Conservation (phyloP, 140 eudicot genomes). For the Stevia rebaudiana region DNA sequence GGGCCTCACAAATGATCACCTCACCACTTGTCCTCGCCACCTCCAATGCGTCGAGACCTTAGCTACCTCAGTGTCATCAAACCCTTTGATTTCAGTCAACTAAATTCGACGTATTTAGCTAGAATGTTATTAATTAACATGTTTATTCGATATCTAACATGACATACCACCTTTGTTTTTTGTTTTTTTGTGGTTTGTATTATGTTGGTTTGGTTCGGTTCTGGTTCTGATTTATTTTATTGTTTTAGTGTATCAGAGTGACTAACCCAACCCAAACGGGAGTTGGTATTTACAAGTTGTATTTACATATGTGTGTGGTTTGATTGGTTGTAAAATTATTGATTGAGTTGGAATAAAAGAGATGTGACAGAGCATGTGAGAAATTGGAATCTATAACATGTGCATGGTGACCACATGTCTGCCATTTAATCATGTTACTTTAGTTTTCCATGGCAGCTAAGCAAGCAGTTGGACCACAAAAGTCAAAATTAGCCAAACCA, state of each 20-base stretch:
- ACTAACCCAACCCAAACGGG: slow-evolving; percentile 11
- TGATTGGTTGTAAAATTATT: slow-evolving; percentile 25
- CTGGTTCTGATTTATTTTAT: neutral
- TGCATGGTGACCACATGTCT: slow-evolving; percentile 40
- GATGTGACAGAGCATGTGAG: slow-evolving; percentile 37
- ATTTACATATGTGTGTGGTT: slow-evolving; percentile 19
- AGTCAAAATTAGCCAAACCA: slow-evolving; percentile 22
- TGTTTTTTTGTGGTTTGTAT: slow-evolving; percentile 28
- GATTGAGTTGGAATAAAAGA: slow-evolving; percentile 30
- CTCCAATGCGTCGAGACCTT: slow-evolving; percentile 35
- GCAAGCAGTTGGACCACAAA: slow-evolving; percentile 25
- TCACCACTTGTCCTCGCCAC: slow-evolving; percentile 64
- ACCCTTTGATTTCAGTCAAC: slow-evolving; percentile 3
- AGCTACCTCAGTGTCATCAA: slow-evolving; percentile 4
- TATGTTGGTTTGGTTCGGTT: slow-evolving; percentile 7
- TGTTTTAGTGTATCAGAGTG: slow-evolving; percentile 6
- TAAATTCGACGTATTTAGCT: slow-evolving; percentile 7
- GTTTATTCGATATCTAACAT: slow-evolving; percentile 38
- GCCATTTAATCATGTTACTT: slow-evolving; percentile 31
- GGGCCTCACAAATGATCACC: slow-evolving; percentile 85
- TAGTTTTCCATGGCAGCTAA: slow-evolving; percentile 33
- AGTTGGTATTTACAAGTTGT: slow-evolving; percentile 3
- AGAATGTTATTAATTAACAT: slow-evolving; percentile 17
- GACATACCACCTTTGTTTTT: slow-evolving; percentile 24
- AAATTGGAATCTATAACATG: slow-evolving; percentile 37